phyloP scores from a whole-genome alignment of 192 early-diverging fungal species.

The Globomyces pollinis-pini region DNA sequence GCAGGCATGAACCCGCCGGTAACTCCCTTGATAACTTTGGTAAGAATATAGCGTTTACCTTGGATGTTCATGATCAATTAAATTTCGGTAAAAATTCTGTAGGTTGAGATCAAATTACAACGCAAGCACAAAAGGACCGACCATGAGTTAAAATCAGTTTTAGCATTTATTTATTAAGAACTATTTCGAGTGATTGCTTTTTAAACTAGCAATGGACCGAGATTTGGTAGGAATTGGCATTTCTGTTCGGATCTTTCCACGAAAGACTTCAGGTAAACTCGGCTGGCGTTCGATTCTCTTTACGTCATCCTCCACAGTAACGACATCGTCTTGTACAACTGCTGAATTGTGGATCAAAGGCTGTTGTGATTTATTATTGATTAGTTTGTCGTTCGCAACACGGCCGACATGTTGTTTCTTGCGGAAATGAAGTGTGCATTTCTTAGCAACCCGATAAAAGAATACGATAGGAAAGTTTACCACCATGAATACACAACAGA shows the following conservation, averaged over 20 bases:
- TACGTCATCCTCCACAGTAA: background rate
- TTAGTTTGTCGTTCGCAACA: background rate
- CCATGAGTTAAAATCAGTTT: too few relatives aligned
- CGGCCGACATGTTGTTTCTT: background rate
- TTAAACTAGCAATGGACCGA: background rate
- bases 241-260: background rate
- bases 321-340: background rate
- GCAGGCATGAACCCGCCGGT: background rate
- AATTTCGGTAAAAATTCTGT: too few relatives aligned
- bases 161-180: too few relatives aligned
- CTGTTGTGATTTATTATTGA: too few relatives aligned
- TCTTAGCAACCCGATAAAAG: conserved; percentile 18
- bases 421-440: conserved; percentile 14
- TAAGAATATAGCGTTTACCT: too few relatives aligned
- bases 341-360: background rate
- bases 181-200: too few relatives aligned
- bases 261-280: background rate
- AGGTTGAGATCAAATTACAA: too few relatives aligned
- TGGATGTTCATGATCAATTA: too few relatives aligned
- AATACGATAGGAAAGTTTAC: conserved; percentile 38
- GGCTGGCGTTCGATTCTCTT: background rate
- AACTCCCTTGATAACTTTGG: background rate
- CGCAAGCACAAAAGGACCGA: too few relatives aligned
- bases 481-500: conserved; percentile 29
- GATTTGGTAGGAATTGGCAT: background rate